These are phyloP conservation scores for Blastocystis hominis DNA, from an alignment of 352 stramenopile genomes.

Conservation along the genomic window DNA sequence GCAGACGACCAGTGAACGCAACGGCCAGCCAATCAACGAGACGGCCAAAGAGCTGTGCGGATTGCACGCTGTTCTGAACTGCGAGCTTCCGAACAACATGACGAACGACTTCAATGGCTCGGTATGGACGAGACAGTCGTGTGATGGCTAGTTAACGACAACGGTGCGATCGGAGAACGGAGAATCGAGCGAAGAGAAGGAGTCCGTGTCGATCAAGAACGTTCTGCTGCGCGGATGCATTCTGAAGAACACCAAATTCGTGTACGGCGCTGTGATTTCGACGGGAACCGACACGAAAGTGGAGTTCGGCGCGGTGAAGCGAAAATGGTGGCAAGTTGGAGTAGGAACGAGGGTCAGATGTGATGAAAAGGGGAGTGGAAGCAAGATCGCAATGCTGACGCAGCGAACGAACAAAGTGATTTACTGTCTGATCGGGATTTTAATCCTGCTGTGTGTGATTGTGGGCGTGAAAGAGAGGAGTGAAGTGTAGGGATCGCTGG, in stretches of 20 bases:
- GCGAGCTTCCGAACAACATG: conserved; percentile 73
- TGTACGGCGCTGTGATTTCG: conserved; percentile 81
- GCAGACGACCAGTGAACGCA: conserved; percentile 14
- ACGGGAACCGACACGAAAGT: conserved; percentile 84
- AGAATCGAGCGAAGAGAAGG: conserved; percentile 65
- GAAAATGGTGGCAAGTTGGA: conserved; percentile 18
- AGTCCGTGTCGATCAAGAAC: conserved; percentile 66
- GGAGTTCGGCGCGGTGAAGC: conserved; percentile 67
- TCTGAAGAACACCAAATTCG: conserved; percentile 81
- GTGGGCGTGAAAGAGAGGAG: conserved; percentile 34
- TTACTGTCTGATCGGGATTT: conserved; percentile 63
- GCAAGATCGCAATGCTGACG: conserved; percentile 67
- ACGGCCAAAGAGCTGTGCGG: neutral
- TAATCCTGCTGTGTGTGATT: conserved; percentile 66
- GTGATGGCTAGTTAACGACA: too few species aligned
- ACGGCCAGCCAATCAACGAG: neutral
- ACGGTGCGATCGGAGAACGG: conserved; percentile 67
- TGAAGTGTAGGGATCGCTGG: conserved; percentile 68
- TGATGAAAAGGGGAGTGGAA: neutral
- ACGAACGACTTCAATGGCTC: conserved; percentile 62
- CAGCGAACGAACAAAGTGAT: conserved; percentile 67
- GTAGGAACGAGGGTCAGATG: neutral
- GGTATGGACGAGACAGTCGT: conserved; percentile 72
- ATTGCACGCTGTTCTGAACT: conserved; percentile 68
- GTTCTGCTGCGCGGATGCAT: conserved; percentile 79